Conservation (phyloP, 176 grass and related monocot genomes). For the Phoenix roebelenii region DNA sequence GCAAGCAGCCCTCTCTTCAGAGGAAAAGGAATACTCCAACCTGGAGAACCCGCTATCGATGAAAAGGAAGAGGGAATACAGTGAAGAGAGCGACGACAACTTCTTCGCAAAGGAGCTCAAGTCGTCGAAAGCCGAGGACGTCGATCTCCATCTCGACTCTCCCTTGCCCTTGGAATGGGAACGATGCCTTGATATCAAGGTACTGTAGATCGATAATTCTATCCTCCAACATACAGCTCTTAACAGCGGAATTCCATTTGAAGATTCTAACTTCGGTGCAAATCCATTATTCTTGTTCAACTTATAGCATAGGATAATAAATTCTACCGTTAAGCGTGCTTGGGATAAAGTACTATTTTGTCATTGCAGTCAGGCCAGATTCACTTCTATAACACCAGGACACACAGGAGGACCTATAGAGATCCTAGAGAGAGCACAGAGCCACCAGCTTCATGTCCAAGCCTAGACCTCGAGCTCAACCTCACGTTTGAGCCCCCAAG, state of each 20-base stretch:
- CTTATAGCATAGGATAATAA: too few relatives aligned
- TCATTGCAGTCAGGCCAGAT: constrained; percentile 4
- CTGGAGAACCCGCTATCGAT: background rate
- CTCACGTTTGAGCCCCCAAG: constrained; percentile 39
- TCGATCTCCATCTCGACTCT: constrained; percentile 10
- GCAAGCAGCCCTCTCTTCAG: constrained; percentile 1
- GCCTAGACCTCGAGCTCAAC: constrained; percentile 76
- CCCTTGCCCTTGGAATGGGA: constrained; percentile 21
- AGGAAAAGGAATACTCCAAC: background rate
- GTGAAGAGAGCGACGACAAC: too few relatives aligned
- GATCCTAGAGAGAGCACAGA: constrained; percentile 36
- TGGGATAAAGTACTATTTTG: too few relatives aligned
- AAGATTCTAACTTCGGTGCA: too few relatives aligned
- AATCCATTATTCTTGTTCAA: too few relatives aligned
- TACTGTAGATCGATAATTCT: background rate
- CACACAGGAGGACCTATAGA: constrained; percentile 16
- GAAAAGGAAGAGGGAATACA: constrained; percentile 1
- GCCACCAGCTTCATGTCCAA: constrained; percentile 18
- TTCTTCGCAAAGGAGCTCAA: background rate
- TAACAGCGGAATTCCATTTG: too few relatives aligned
- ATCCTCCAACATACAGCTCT: too few relatives aligned
- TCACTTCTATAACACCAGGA: constrained; percentile 18
- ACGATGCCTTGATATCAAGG: constrained; percentile 20
- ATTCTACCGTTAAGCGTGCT: too few relatives aligned
- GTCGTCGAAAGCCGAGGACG: background rate